Percentiles rank a stretch among this genome's conserved stretches.
phyloP scores from a whole-genome alignment of 2,329 filamentous ascomycete genomes.

The Graphium sp. region DNA sequence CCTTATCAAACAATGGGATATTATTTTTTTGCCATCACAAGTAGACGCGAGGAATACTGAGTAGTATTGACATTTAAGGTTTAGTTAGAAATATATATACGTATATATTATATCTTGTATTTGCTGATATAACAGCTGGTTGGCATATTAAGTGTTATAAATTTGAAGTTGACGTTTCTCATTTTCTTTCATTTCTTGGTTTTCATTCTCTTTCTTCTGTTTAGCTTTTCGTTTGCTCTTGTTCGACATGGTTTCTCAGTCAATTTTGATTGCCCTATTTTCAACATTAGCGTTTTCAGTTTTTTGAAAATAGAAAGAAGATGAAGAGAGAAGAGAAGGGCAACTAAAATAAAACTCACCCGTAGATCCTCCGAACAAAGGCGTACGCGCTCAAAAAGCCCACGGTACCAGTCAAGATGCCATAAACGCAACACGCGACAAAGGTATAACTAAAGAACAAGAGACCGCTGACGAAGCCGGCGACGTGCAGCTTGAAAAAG shows the following conservation, averaged over 20 bases:
- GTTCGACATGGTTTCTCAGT: slow-evolving; percentile 13
- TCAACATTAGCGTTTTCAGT: background rate
- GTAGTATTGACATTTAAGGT: too few species aligned
- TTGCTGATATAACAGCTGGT: background rate
- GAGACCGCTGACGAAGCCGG: slow-evolving; percentile 61
- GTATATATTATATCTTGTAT: slow-evolving; percentile 2
- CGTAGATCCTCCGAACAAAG: slow-evolving; percentile 72
- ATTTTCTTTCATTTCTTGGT: background rate
- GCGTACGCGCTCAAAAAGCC: slow-evolving; percentile 73
- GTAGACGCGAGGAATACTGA: too few species aligned
- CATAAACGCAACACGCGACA: slow-evolving; percentile 68
- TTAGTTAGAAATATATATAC: slow-evolving; percentile 13
- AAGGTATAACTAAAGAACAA: slow-evolving; percentile 79
- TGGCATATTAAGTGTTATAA: background rate
- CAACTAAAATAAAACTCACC: slow-evolving; percentile 27
- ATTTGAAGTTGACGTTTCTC: background rate
- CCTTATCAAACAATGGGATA: too few species aligned
- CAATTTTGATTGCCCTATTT: slow-evolving; percentile 31
- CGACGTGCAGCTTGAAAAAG: slow-evolving; percentile 61
- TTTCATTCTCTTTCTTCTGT: background rate
- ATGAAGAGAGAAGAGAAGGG: background rate
- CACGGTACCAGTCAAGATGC: slow-evolving; percentile 64
- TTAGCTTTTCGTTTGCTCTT: background rate
- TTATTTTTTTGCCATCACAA: background rate
- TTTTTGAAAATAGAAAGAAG: slow-evolving; percentile 6